Conservation (phyloP, 495 filamentous ascomycete species). For the Trichoderma erinaceum region DNA sequence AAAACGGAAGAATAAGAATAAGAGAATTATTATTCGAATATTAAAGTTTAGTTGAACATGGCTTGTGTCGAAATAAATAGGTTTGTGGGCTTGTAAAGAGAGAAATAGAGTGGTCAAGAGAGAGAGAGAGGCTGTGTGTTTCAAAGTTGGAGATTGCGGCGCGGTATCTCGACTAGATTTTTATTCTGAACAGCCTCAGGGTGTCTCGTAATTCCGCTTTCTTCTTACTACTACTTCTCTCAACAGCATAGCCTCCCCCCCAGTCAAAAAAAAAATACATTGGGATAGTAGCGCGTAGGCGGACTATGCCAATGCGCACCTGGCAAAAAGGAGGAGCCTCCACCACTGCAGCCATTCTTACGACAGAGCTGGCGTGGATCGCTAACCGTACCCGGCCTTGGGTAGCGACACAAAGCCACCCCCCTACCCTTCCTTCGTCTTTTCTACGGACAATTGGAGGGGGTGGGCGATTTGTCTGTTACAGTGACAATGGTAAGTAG, state of each 20-base stretch:
- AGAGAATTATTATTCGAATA: not conserved
- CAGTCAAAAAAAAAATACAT: not conserved
- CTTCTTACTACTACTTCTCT: not conserved
- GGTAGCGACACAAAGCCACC: not conserved
- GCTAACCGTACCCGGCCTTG: conserved; percentile 2
- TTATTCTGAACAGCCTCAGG: not conserved
- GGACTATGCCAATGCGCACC: not conserved
- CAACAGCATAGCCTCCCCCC: not conserved
- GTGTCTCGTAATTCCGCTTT: not conserved
- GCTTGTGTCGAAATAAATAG: not conserved
- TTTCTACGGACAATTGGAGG: not conserved
- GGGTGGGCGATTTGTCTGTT: not conserved
- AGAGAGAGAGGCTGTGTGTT: not conserved
- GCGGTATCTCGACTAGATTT: not conserved
- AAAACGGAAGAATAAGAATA: not conserved
- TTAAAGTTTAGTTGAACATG: conserved; percentile 2
- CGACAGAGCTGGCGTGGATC: conserved; percentile 11
- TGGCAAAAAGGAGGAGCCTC: conserved; percentile 3
- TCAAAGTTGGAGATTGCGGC: not conserved
- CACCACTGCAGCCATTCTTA: not conserved
- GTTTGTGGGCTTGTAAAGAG: not conserved
- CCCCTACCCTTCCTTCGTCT: not conserved
- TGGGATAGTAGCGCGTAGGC: no score
- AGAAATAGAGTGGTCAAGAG: not conserved
- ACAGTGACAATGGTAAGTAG: not conserved